Evolutionary conservation across 2,329 filamentous ascomycete genomes (phyloP).

Genomic region (Trichoderma semiorbis): DNA sequence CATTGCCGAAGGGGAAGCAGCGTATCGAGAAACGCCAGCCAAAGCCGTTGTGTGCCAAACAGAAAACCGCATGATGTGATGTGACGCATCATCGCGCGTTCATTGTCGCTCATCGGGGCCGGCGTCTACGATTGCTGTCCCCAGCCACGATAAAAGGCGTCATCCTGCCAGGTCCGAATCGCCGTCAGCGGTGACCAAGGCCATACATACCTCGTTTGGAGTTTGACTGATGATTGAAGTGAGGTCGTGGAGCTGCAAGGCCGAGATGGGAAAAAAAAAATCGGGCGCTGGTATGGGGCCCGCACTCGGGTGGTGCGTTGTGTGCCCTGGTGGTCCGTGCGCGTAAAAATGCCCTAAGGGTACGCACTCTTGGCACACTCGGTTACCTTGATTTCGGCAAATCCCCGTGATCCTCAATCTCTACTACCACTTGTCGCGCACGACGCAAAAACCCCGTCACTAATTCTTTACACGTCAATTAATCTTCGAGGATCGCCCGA

Average conservation of each 20-base stretch:
- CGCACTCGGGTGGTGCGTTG: constrained; percentile 28
- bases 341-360: constrained; percentile 44
- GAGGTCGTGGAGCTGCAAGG: constrained; percentile 24
- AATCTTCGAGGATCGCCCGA: constrained; percentile 69
- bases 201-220: constrained; percentile 44
- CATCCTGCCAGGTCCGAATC: constrained; percentile 36
- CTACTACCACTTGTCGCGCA: constrained; percentile 29
- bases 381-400: constrained; percentile 35
- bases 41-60: not conserved
- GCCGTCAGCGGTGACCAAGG: constrained; percentile 26
- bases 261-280: constrained; percentile 22
- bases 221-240: constrained; percentile 27
- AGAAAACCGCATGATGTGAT: constrained; percentile 18
- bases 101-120: constrained; percentile 23
- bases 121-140: constrained; percentile 56
- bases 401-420: constrained; percentile 33
- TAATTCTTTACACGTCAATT: constrained; percentile 34
- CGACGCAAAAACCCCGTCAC: constrained; percentile 30
- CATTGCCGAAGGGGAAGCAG: constrained; percentile 59
- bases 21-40: constrained; percentile 49
- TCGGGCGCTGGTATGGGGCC: constrained; percentile 6
- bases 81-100: not conserved
- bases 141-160: constrained; percentile 52
- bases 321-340: constrained; percentile 44
- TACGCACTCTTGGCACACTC: constrained; percentile 28